Base-by-base conservation (phyloP, 2,329 filamentous ascomycete species). In the Aspergillus calidoustus region DNA sequence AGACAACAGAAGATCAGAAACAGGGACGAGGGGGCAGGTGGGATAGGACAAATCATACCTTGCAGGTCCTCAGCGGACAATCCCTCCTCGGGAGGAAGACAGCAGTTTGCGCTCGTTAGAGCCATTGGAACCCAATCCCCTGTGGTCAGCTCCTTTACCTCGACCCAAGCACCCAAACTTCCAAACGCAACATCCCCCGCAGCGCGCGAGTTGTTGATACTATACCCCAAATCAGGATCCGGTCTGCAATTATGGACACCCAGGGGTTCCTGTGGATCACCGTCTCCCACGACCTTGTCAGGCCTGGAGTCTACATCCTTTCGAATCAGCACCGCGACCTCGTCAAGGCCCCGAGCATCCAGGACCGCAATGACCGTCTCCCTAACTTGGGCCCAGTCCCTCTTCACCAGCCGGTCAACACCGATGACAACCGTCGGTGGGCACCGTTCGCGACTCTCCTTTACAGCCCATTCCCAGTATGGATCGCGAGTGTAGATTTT, bases 401-500 rank as follows among this genome's bases (percentile, higher is more conserved):
- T 7, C 28, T 31, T 38, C 13, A 19, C 19, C 5, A 19, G 9
- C 11, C 25, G 57, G 15, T 59, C 31, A 11, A 59, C 57, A 30
- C 51, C 57, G 2, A 59, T n/a, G 8, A 59, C 28, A 7, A 59
- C 31, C 4, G 50, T 59, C 23, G 50, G 50, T 7, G 57, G 13
- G 17, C 30, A 59, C 3, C 30, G 11, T 11, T 41, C 34, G 8
- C 13, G 5, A 11, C 34, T 41, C 34, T 6, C 34, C 34, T 13
- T 11, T 15, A 25, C 22, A 28, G 25, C 6, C 25, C 25, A 28
- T 28, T 7, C 25, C 25, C 25, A 28, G 25, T 2, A 28, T 28
- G 4, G 25, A 28, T 28, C 25, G 25, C 25, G 25, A 28, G 25
- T 28, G 2, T 28, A 28, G 25, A 28, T 28, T 28, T 28, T 28